These are phyloP conservation scores for Posidonia oceanica DNA, from an alignment of 116 monocot species.

Conservation along the genomic window DNA sequence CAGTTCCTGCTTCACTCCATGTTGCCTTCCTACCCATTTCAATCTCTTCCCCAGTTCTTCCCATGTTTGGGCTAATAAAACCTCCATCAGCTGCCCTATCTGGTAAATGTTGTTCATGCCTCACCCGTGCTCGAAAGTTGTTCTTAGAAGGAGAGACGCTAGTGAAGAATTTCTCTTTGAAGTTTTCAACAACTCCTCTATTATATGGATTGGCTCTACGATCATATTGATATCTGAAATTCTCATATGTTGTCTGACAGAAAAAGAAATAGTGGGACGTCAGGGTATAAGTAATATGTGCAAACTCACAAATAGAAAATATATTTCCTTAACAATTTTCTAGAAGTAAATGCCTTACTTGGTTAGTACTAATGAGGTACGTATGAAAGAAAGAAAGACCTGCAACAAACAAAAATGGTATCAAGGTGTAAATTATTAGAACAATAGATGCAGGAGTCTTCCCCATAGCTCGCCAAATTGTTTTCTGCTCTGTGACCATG, in stretches of 20 bases:
- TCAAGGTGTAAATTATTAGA: conserved; percentile 68
- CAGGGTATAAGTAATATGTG: not conserved
- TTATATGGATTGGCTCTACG: conserved; percentile 63
- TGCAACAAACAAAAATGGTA: conserved; percentile 74
- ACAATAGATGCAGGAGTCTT: conserved; percentile 72
- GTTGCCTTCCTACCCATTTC: conserved; percentile 64
- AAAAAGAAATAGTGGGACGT: not conserved
- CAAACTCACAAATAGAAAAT: not conserved
- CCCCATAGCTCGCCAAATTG: conserved; percentile 55
- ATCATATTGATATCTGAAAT: conserved; percentile 77
- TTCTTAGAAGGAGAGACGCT: conserved; percentile 57
- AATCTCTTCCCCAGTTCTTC: conserved; percentile 33
- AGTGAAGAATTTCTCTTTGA: conserved; percentile 63
- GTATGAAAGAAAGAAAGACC: conserved; percentile 81
- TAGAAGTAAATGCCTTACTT: conserved; percentile 25
- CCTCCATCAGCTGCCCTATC: conserved; percentile 12
- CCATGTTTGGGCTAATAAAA: conserved; percentile 61
- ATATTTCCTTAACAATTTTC: not conserved
- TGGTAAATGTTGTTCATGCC: conserved; percentile 18
- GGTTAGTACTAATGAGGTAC: conserved; percentile 79
- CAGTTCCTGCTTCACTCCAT: conserved; percentile 37
- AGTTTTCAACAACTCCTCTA: conserved; percentile 39
- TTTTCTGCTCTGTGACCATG: conserved; percentile 36
- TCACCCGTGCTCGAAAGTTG: conserved; percentile 44
- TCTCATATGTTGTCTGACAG: conserved; percentile 76